These are phyloP conservation scores for Pythium oligandrum DNA, from an alignment of 352 stramenopile species.

Conservation along the genomic window DNA sequence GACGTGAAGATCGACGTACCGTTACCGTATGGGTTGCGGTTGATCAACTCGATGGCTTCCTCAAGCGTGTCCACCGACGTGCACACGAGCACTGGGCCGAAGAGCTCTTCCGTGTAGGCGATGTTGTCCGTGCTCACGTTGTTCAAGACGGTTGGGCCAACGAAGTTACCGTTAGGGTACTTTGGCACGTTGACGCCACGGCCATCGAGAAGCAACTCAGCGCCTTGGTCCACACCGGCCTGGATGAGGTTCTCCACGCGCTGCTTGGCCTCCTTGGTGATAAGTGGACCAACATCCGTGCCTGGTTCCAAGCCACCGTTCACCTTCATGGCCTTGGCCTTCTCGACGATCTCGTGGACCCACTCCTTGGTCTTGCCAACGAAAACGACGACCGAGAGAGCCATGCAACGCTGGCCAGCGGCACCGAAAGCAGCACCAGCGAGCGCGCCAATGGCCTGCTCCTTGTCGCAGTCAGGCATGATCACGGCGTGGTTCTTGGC, in stretches of 20 bases:
- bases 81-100: slow-evolving; percentile 94
- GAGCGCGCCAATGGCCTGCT: slow-evolving; percentile 83
- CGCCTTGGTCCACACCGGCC: slow-evolving; percentile 86
- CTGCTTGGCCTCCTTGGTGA: slow-evolving; percentile 85
- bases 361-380: slow-evolving; percentile 93
- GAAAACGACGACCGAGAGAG: slow-evolving; percentile 93
- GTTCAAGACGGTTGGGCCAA: slow-evolving; percentile 92
- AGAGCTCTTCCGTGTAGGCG: slow-evolving; percentile 95
- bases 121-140: slow-evolving; percentile 82
- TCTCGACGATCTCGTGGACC: slow-evolving; percentile 88
- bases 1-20: slow-evolving; percentile 96
- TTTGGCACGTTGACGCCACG: slow-evolving; percentile 85
- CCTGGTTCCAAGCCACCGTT: slow-evolving; percentile 76
- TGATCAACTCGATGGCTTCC: slow-evolving; percentile 95
- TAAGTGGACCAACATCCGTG: slow-evolving; percentile 86
- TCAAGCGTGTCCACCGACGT: slow-evolving; percentile 92
- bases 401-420: slow-evolving; percentile 98
- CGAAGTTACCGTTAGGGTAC: slow-evolving; percentile 95
- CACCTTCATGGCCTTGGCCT: slow-evolving; percentile 89
- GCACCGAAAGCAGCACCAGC: slow-evolving; percentile 94
- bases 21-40: slow-evolving; percentile 96
- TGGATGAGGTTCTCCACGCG: slow-evolving; percentile 89
- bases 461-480: slow-evolving; percentile 92
- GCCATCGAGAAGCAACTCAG: slow-evolving; percentile 89
- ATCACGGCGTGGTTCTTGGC: slow-evolving; percentile 99